Evolutionary conservation across 2,329 filamentous ascomycete species (phyloP).

Genomic region (Colletotrichum echinochloae): DNA sequence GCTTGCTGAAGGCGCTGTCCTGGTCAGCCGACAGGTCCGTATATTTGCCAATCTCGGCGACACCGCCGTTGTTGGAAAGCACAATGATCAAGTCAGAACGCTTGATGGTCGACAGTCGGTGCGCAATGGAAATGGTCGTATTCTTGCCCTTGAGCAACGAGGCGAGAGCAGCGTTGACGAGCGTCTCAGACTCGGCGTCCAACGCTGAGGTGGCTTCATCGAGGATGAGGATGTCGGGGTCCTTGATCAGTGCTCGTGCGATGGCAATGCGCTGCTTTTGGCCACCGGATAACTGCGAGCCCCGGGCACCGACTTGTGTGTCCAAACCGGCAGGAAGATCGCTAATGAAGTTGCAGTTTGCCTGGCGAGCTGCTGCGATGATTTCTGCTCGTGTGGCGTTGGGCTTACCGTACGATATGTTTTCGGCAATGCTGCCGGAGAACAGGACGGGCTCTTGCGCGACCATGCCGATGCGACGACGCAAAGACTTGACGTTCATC

Average conservation of each 20-base stretch:
- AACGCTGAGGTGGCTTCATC: constrained; percentile 97
- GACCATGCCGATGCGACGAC: constrained; percentile 93
- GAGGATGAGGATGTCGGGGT: constrained; percentile 95
- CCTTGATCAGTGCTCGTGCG: constrained; percentile 91
- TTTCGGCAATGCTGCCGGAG: constrained; percentile 85
- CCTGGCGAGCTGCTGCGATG: constrained; percentile 85
- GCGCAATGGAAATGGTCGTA: constrained; percentile 97
- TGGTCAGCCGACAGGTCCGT: constrained; percentile 77
- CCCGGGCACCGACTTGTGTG: constrained; percentile 90
- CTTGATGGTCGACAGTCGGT: constrained; percentile 96
- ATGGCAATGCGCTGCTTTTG: constrained; percentile 99
- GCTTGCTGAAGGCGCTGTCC: constrained; percentile 87
- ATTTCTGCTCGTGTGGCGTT: constrained; percentile 83
- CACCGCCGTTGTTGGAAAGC: constrained; percentile 84
- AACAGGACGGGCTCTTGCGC: constrained; percentile 95
- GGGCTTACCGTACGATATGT: constrained; percentile 92
- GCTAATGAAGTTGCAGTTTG: constrained; percentile 96
- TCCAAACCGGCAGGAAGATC: constrained; percentile 97
- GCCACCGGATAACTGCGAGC: constrained; percentile 92
- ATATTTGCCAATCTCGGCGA: constrained; percentile 92
- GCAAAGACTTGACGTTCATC: constrained; percentile 94
- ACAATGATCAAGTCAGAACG: constrained; percentile 95
- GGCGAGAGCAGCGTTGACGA: constrained; percentile 91
- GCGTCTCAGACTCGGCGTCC: constrained; percentile 95
- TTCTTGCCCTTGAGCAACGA: constrained; percentile 86